Percentiles rank a stretch among this genome's conserved stretches.
Evolutionary conservation across 2,329 filamentous ascomycete genomes (phyloP).

Genomic region (Seiridium unicorne): DNA sequence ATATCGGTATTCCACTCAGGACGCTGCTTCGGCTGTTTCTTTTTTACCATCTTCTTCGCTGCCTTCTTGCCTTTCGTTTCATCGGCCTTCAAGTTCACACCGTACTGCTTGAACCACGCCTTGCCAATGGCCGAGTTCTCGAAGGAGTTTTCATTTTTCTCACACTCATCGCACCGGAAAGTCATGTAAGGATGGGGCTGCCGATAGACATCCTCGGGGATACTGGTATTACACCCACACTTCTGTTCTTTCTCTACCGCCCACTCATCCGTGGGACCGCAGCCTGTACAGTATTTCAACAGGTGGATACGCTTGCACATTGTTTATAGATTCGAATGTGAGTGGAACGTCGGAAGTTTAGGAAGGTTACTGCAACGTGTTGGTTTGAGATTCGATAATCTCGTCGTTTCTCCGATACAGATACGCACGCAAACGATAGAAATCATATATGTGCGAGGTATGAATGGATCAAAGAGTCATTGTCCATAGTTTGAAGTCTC

Average conservation of each 20-base stretch:
- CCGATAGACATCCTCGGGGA: neutral
- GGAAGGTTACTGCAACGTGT: no score
- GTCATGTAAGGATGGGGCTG: neutral
- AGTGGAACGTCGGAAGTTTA: no score
- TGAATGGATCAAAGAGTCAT: no score
- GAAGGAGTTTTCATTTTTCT: neutral
- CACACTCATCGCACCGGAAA: neutral
- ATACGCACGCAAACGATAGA: no score
- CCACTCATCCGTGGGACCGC: constrained; percentile 1
- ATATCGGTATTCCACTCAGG: neutral
- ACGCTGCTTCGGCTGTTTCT: neutral
- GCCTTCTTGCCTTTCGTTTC: neutral
- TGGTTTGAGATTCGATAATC: no score
- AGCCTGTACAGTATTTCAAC: neutral
- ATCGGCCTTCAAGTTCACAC: neutral
- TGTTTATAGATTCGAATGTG: no score
- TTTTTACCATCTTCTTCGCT: neutral
- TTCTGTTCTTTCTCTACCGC: constrained; percentile 2
- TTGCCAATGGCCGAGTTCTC: neutral
- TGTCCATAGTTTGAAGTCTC: neutral
- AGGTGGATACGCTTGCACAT: constrained; percentile 6
- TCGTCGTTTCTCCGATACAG: no score
- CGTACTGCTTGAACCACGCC: neutral
- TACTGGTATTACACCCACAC: neutral
- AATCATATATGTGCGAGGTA: no score